Base-by-base conservation (phyloP, 768 basidiomycete species). In the Hypholoma sublateritium region DNA sequence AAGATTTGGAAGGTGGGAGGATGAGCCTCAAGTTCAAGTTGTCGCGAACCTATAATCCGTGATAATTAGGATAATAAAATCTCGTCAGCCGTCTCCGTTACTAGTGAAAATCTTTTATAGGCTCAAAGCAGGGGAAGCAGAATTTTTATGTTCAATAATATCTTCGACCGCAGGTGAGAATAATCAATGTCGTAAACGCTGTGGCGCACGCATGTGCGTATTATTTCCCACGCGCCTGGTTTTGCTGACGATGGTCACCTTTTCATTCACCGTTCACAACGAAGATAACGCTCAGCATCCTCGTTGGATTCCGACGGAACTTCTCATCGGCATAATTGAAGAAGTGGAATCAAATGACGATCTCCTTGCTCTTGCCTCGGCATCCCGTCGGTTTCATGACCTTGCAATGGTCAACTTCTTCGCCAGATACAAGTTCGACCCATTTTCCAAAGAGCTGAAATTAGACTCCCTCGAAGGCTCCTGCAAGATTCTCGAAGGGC, bases 341-440 rank as follows among this genome's bases (percentile, higher is more conserved):
- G 28, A 46, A 16, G 32, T 57, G 22, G 32, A 51, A 8, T 19
- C n/a, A 17, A 49, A 57, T 22, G 25, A 57, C 12, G 62, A 63
- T 35, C 55, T 63, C 9, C 52, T 63, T 8, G 13, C 49, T 16
- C 25, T 63, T 19, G 59, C 62, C 16, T 24, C 22, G 16, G 49
- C 59, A 9, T 63, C 51, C 37, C 59, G 52, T 16, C 54, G 43
- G 9, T 51, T 63, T n/a, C 53, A 63, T 32, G 32, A 45, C 22
- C 17, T 63, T 9, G 55, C 62, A 5, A 13, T 63, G 43, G 19
- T 32, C 8, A 34, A 35, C 16, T 59, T 54, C 32, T 63, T 63
- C 39, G 24, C 35, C 7, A 52, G 52, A 12, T 21, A 52, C 36
- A 21, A 54, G 8, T 60, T 63, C 36, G 59, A 58, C 22, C 57